phyloP scores from a whole-genome alignment of 2,329 filamentous ascomycete genomes.

The Penicillium sp. region DNA sequence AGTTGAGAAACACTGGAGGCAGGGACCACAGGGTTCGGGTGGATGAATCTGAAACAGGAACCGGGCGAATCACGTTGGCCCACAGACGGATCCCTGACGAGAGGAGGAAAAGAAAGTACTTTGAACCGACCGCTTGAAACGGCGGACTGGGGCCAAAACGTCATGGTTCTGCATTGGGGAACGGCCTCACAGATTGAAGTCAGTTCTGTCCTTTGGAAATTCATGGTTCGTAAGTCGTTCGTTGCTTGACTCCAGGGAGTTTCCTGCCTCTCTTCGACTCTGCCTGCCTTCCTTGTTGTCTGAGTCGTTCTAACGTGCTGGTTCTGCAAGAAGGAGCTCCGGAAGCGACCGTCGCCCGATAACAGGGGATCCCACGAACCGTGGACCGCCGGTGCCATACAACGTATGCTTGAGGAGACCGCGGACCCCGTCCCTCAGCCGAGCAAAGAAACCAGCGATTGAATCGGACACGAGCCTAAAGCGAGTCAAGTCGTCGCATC shows the following conservation, averaged over 20 bases:
- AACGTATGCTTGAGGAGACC: neutral
- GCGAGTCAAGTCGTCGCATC: neutral
- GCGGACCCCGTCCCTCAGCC: neutral
- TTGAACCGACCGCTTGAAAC: neutral
- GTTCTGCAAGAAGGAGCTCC: neutral
- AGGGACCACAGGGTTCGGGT: neutral
- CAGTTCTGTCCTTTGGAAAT: neutral
- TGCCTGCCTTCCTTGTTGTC: neutral
- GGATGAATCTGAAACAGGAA: slow-evolving; percentile 7
- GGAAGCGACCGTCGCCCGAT: neutral
- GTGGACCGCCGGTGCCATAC: neutral
- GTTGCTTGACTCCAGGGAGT: neutral
- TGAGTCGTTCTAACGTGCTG: neutral
- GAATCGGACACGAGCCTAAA: neutral
- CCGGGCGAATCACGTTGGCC: slow-evolving; percentile 8
- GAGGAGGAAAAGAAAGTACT: neutral
- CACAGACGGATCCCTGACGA: neutral
- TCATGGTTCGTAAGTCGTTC: neutral
- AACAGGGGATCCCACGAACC: slow-evolving; percentile 3
- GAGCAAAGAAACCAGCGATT: neutral
- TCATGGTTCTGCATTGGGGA: neutral
- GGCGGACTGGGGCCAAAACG: neutral
- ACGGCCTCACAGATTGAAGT: neutral
- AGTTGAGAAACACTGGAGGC: neutral
- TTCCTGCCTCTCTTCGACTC: neutral